Conservation (phyloP, 2,329 filamentous ascomycete species). For the Stemphylium beticola region DNA sequence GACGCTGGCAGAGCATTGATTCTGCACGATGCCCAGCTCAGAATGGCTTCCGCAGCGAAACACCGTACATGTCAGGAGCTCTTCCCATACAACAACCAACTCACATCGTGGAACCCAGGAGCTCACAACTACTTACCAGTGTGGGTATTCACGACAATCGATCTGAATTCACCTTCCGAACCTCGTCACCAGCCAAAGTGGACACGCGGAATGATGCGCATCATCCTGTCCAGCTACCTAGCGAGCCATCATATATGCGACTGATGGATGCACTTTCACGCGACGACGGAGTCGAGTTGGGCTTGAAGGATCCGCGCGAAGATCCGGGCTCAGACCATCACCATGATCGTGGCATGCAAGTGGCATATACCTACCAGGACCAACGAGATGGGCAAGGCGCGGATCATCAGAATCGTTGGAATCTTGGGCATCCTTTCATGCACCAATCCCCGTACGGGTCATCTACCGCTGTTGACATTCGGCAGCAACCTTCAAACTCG, state of each 20-base stretch:
- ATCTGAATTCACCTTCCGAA: constrained; percentile 27
- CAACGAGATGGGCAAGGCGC: neutral
- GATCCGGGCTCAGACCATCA: neutral
- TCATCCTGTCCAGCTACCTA: constrained; percentile 19
- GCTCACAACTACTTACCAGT: constrained; percentile 6
- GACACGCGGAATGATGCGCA: neutral
- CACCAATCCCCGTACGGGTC: constrained; percentile 23
- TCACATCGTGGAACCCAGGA: constrained; percentile 1
- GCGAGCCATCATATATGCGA: constrained; percentile 38
- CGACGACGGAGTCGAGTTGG: constrained; percentile 31
- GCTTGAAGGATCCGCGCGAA: constrained; percentile 37
- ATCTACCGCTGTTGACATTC: constrained; percentile 1
- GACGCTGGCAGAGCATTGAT: constrained; percentile 12
- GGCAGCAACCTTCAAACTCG: constrained; percentile 5
- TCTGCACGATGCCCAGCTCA: neutral
- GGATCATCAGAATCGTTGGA: constrained; percentile 14
- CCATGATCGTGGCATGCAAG: constrained; percentile 1
- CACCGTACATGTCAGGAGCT: constrained; percentile 34
- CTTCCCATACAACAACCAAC: constrained; percentile 22
- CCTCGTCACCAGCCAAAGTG: constrained; percentile 24
- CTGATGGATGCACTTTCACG: constrained; percentile 39
- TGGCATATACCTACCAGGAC: neutral
- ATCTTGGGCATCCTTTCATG: constrained; percentile 24
- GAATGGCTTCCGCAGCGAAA: constrained; percentile 8
- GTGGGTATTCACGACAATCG: constrained; percentile 10